A percentile compares a stretch with the other conserved stretches of the same genome.
phyloP scores from a whole-genome alignment of 108 stramenopile genomes.

The Pseudonitzschia delicatissima region DNA sequence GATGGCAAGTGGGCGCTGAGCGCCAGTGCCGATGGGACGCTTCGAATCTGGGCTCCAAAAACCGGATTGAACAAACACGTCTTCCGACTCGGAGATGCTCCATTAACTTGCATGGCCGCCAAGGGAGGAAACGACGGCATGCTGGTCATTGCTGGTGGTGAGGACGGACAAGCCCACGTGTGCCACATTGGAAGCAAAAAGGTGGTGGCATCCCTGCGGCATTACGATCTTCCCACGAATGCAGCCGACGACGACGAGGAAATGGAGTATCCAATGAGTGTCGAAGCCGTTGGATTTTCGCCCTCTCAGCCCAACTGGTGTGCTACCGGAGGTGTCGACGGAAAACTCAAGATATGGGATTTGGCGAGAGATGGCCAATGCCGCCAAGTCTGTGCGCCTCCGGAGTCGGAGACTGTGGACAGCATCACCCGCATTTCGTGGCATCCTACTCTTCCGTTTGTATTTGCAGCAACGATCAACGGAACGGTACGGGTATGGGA shows the following conservation, averaged over 20 bases:
- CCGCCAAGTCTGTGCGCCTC: constrained; percentile 43
- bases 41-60: constrained; percentile 91
- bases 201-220: constrained; percentile 76
- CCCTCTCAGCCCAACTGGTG: constrained; percentile 72
- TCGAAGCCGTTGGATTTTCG: constrained; percentile 91
- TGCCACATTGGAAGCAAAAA: constrained; percentile 82
- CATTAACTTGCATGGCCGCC: constrained; percentile 73
- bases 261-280: constrained; percentile 61
- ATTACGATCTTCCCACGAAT: constrained; percentile 51
- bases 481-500: constrained; percentile 89
- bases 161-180: constrained; percentile 89
- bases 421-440: constrained; percentile 81
- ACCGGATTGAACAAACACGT: constrained; percentile 85
- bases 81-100: constrained; percentile 61
- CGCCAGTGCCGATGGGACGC: constrained; percentile 84
- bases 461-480: constrained; percentile 78
- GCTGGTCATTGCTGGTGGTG: constrained; percentile 71
- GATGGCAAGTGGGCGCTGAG: constrained; percentile 87
- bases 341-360: constrained; percentile 88
- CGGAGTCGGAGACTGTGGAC: constrained; percentile 3
- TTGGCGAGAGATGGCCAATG: constrained; percentile 52
- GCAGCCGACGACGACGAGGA: constrained; percentile 40
- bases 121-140: constrained; percentile 56
- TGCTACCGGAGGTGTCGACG: constrained; percentile 87
- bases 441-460: constrained; percentile 70